phyloP scores from a whole-genome alignment of 176 grass and related monocot species.

The Carex pumila region DNA sequence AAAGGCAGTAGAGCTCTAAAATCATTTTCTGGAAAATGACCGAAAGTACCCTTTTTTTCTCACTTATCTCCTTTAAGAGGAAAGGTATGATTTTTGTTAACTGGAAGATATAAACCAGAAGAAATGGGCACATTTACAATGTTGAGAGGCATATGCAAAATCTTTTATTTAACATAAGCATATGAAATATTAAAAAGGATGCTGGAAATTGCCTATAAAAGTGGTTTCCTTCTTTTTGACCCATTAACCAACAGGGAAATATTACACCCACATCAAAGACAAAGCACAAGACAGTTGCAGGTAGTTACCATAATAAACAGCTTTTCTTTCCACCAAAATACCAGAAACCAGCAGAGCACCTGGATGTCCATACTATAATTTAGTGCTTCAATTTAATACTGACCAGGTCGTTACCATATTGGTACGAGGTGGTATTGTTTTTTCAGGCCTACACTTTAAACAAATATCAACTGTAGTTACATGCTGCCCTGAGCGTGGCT shows the following conservation, averaged over 20 bases:
- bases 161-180: background rate
- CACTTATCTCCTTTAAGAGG: background rate
- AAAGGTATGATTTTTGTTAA: background rate
- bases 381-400: background rate
- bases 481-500: background rate
- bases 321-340: constrained; percentile 2
- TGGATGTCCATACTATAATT: background rate
- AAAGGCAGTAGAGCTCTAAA: background rate
- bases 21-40: background rate
- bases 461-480: background rate
- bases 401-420: background rate
- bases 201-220: background rate
- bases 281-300: background rate
- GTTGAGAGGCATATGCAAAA: background rate
- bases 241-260: background rate
- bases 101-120: background rate
- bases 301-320: background rate
- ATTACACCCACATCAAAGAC: background rate
- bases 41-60: background rate
- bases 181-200: background rate
- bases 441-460: background rate
- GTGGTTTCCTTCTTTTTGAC: background rate
- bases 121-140: background rate
- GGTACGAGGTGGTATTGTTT: background rate
- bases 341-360: background rate